Evolutionary conservation across 176 grass and related monocot species (phyloP).

Genomic region (Saccharum officinarum): DNA sequence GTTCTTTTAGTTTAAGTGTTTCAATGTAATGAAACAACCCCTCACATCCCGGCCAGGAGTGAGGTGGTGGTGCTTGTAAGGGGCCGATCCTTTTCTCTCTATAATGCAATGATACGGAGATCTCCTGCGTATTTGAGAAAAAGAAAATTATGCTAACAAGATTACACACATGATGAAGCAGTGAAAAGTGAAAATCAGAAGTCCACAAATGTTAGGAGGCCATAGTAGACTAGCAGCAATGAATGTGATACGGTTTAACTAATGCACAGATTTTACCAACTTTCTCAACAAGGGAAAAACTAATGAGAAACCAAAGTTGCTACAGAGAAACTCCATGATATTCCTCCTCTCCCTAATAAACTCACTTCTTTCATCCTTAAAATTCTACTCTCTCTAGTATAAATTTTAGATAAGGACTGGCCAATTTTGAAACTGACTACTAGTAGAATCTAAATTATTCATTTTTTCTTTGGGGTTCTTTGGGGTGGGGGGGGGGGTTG

Average conservation of each 20-base stretch:
- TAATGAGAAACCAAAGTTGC: not conserved
- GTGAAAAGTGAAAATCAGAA: conserved; percentile 24
- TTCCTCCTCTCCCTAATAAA: conserved; percentile 34
- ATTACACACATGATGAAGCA: conserved; percentile 9
- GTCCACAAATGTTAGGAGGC: not conserved
- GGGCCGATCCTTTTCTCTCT: too few relatives aligned
- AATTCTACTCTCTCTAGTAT: conserved; percentile 20
- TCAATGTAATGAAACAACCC: too few relatives aligned
- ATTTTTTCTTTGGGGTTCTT: too few relatives aligned
- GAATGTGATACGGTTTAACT: conserved; percentile 6
- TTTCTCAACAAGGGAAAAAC: conserved; percentile 19
- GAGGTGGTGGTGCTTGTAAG: too few relatives aligned
- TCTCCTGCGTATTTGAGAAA: too few relatives aligned
- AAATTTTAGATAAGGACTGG: not conserved
- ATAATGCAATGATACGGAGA: too few relatives aligned
- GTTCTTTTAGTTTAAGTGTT: too few relatives aligned
- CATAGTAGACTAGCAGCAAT: conserved; percentile 7
- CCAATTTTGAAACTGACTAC: not conserved
- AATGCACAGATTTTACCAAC: not conserved
- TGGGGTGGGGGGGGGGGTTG: too few relatives aligned
- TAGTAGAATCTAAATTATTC: not conserved
- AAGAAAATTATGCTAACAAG: not conserved
- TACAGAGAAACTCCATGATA: not conserved
- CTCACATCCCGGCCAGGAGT: too few relatives aligned
- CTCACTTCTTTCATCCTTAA: conserved; percentile 50